These are phyloP conservation scores for Corylus avellana DNA, from an alignment of 306 rosid genomes.

Conservation along the genomic window DNA sequence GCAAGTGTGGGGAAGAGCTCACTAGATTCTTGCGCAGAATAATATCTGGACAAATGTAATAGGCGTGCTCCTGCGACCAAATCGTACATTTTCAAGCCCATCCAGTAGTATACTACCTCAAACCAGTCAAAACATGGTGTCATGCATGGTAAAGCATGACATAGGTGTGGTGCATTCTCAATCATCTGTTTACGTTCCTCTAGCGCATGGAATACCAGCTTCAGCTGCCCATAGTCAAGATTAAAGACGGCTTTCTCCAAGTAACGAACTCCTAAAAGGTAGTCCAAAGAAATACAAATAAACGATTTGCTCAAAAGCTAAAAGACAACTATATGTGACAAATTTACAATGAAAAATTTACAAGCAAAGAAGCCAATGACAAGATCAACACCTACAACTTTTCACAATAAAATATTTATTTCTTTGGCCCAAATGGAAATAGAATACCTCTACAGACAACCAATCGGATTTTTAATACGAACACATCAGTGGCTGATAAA, in stretches of 20 bases:
- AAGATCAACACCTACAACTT: not conserved
- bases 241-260: constrained; percentile 97
- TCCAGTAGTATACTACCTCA: constrained; percentile 89
- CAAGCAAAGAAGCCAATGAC: not conserved
- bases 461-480: not conserved
- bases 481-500: not conserved
- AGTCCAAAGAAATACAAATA: constrained; percentile 25
- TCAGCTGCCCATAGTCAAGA: constrained; percentile 92
- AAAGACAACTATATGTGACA: constrained; percentile 14
- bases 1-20: constrained; percentile 94
- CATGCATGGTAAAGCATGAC: constrained; percentile 98
- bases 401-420: not conserved
- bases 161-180: constrained; percentile 96
- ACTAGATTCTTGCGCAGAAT: constrained; percentile 79
- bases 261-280: constrained; percentile 78
- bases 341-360: not conserved
- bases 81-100: constrained; percentile 94
- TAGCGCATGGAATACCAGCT: constrained; percentile 95
- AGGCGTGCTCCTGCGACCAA: constrained; percentile 83
- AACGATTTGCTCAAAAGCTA: constrained; percentile 9
- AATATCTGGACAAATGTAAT: constrained; percentile 90
- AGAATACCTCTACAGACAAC: not conserved
- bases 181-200: constrained; percentile 92
- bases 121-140: constrained; percentile 97
- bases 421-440: not conserved